Conservation (phyloP, 2,329 filamentous ascomycete genomes). For the Nigrospora sphaerica region DNA sequence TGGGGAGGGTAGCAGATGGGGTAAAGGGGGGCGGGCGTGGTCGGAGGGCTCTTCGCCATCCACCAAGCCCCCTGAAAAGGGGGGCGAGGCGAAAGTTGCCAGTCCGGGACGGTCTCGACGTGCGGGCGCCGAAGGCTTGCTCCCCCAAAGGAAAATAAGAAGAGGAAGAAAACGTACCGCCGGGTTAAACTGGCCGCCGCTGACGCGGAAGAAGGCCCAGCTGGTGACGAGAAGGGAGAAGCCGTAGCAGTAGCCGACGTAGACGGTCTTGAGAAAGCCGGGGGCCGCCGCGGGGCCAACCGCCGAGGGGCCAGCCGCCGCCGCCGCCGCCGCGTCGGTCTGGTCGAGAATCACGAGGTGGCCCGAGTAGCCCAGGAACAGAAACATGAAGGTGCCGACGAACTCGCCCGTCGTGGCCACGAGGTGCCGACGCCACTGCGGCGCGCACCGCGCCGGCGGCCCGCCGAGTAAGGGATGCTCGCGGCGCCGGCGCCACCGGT, state of each 20-base stretch:
- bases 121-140: not conserved
- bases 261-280: slow-evolving; percentile 23
- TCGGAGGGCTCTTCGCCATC: too few species aligned
- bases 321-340: slow-evolving; percentile 5
- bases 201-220: slow-evolving; percentile 43
- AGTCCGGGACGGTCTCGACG: not conserved
- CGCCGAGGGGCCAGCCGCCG: slow-evolving; percentile 4
- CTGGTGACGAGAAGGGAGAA: slow-evolving; percentile 38
- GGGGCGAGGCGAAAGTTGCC: not conserved
- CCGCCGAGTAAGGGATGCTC: too few species aligned
- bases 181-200: slow-evolving; percentile 33
- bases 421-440: slow-evolving; percentile 17
- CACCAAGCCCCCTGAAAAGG: too few species aligned
- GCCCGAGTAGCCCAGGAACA: slow-evolving; percentile 32
- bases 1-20: not conserved
- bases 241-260: slow-evolving; percentile 32
- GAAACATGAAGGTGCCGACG: slow-evolving; percentile 34
- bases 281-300: not conserved
- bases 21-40: too few species aligned
- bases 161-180: slow-evolving; percentile 17
- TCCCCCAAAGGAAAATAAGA: not conserved
- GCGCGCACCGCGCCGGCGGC: too few species aligned
- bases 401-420: slow-evolving; percentile 33
- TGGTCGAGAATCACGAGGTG: slow-evolving; percentile 19
- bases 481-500: too few species aligned